A percentile compares a stretch with the other conserved stretches of the same genome.
Conservation (phyloP, 306 rosid genomes). For the Cucumis melo region DNA sequence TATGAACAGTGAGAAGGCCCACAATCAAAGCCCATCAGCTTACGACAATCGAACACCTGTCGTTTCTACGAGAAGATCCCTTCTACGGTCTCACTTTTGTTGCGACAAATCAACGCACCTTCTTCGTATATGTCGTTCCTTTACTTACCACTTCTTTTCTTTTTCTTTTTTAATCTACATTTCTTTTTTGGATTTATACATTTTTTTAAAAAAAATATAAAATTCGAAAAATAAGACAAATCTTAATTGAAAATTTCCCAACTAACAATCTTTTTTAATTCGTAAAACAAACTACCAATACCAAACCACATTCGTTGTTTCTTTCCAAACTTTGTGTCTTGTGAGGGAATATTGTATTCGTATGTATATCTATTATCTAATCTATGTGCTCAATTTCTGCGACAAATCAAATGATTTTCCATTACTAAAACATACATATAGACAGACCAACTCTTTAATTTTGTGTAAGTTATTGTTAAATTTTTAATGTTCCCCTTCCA, state of each 20-base stretch:
- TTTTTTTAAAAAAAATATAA: too few relatives aligned
- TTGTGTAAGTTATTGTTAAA: neutral
- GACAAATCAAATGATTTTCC: neutral
- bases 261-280: neutral
- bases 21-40: neutral
- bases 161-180: too few relatives aligned
- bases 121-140: neutral
- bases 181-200: too few relatives aligned
- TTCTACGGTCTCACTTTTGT: neutral
- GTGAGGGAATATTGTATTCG: too few relatives aligned
- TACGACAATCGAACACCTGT: conserved; percentile 2
- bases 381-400: neutral
- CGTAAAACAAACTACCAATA: neutral
- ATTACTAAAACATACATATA: neutral
- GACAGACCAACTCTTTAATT: neutral
- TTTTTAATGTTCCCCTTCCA: neutral
- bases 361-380: too few relatives aligned
- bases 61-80: neutral
- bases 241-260: too few relatives aligned
- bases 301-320: too few relatives aligned
- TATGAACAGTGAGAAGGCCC: neutral
- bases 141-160: too few relatives aligned
- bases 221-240: too few relatives aligned
- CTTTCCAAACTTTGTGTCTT: too few relatives aligned
- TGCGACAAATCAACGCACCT: neutral